A percentile compares a stretch with the other conserved stretches of the same genome.
These are phyloP conservation scores for Plasmodium adleri DNA, from an alignment of 169 alveolate species.

Conservation along the genomic window DNA sequence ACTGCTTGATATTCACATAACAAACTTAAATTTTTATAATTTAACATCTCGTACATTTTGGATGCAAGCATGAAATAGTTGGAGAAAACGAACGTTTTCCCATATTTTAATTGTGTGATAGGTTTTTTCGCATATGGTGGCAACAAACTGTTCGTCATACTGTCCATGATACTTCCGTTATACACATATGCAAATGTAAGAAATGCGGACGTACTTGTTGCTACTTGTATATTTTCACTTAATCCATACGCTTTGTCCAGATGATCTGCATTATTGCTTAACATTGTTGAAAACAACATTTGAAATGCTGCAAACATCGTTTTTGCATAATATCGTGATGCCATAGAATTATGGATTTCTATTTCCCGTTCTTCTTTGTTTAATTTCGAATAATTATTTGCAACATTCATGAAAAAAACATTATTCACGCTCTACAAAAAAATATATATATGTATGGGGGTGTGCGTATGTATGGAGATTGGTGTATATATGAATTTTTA, in stretches of 20 bases:
- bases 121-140: constrained; percentile 11
- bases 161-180: constrained; percentile 2
- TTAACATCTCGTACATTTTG: constrained; percentile 6
- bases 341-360: constrained; percentile 42
- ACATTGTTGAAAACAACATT: constrained; percentile 5
- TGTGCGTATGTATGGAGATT: too few species aligned
- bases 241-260: background rate
- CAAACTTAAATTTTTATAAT: constrained; percentile 36
- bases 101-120: constrained; percentile 7
- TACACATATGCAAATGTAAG: background rate
- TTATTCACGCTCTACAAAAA: constrained; percentile 24
- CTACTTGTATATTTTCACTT: background rate
- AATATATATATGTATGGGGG: background rate
- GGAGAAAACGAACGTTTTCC: constrained; percentile 22
- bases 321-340: constrained; percentile 30
- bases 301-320: constrained; percentile 27
- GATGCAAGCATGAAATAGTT: constrained; percentile 11
- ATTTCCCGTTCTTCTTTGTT: constrained; percentile 24
- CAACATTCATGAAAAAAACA: constrained; percentile 22
- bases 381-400: constrained; percentile 29
- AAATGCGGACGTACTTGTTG: background rate
- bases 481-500: too few species aligned
- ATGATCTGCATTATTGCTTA: background rate
- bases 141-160: background rate
- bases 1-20: constrained; percentile 51